Conservation (phyloP, 2,329 filamentous ascomycete species). For the Diaporthe australafricana region DNA sequence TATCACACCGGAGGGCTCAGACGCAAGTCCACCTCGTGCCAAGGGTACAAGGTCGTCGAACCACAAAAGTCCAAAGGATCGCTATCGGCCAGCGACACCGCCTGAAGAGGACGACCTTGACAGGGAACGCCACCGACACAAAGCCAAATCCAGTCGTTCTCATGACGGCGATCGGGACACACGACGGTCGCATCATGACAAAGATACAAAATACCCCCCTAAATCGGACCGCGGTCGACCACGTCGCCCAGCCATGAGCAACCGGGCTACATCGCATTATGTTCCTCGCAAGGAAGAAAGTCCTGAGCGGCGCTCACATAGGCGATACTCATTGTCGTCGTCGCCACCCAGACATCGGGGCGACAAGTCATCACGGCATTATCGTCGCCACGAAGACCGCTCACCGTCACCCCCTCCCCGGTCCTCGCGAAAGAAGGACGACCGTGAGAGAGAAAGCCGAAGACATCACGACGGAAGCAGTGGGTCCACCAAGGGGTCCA, state of each 20-base stretch:
- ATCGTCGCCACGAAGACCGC: conserved; percentile 10
- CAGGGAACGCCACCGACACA: conserved; percentile 21
- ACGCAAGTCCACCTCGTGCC: neutral
- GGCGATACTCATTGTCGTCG: conserved; percentile 27
- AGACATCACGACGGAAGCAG: conserved; percentile 24
- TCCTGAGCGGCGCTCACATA: conserved; percentile 6
- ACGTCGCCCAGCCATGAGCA: conserved; percentile 28
- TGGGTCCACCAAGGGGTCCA: neutral
- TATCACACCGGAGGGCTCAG: conserved; percentile 19
- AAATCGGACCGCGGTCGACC: conserved; percentile 33
- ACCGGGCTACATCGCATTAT: conserved; percentile 30
- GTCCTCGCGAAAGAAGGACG: conserved; percentile 14
- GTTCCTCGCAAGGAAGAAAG: conserved; percentile 18
- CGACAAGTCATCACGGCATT: conserved; percentile 19
- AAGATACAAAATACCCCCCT: conserved; percentile 34
- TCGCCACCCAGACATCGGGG: conserved; percentile 27
- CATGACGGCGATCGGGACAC: neutral
- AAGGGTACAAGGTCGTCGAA: conserved; percentile 2
- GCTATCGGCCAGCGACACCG: conserved; percentile 26
- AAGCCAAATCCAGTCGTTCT: conserved; percentile 1
- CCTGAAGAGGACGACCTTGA: conserved; percentile 32
- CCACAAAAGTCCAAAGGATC: neutral
- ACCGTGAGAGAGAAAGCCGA: conserved; percentile 2
- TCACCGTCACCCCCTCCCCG: conserved; percentile 20
- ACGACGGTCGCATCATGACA: conserved; percentile 21